Percentiles rank a stretch among this genome's conserved stretches.
Evolutionary conservation across 2,329 filamentous ascomycete genomes (phyloP).

Genomic region (Tolypocladium capitatum): DNA sequence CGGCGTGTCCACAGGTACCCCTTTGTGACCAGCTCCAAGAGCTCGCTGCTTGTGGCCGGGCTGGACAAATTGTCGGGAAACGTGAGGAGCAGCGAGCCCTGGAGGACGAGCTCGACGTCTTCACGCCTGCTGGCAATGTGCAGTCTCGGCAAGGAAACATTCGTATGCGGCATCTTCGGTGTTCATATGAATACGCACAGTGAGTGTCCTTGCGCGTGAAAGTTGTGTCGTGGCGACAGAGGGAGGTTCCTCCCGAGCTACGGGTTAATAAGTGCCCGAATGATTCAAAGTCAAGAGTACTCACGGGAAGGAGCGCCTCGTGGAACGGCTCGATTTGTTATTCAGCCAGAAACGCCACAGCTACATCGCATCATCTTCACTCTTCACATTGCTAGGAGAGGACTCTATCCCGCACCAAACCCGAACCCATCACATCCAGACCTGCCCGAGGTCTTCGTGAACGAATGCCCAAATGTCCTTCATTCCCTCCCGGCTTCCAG

Average conservation of each 20-base stretch:
- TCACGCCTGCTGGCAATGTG: slow-evolving; percentile 9
- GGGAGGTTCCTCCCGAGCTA: background rate
- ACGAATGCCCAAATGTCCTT: background rate
- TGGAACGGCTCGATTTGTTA: background rate
- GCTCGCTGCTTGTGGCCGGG: slow-evolving; percentile 9
- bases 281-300: background rate
- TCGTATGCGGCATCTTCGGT: slow-evolving; percentile 3
- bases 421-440: background rate
- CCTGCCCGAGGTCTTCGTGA: slow-evolving; percentile 3
- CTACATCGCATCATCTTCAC: background rate
- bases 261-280: background rate
- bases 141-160: slow-evolving; percentile 13
- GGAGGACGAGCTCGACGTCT: slow-evolving; percentile 11
- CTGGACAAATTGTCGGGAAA: slow-evolving; percentile 6
- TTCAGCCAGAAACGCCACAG: background rate
- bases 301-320: background rate
- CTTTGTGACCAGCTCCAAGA: slow-evolving; percentile 10
- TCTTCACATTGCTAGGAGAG: background rate
- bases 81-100: slow-evolving; percentile 13
- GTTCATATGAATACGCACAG: background rate
- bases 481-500: background rate
- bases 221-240: background rate
- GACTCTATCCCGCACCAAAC: background rate
- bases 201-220: too few relatives aligned
- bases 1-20: slow-evolving; percentile 20